phyloP scores from a whole-genome alignment of 2,329 filamentous ascomycete genomes.

The Neodidymelliopsis sp. region DNA sequence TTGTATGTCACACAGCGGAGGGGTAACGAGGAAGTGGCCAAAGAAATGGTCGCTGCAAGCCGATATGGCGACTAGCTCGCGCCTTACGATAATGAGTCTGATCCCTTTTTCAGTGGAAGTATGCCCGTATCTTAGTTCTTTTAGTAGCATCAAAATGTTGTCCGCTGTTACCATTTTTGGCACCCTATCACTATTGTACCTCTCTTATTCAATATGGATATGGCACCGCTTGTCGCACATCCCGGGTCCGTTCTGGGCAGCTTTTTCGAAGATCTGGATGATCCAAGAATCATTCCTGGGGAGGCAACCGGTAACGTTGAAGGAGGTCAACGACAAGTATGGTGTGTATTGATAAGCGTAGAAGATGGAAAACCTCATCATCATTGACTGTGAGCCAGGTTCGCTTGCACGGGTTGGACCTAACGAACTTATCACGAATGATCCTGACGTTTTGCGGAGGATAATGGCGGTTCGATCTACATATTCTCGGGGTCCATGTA shows the following conservation, averaged over 20 bases:
- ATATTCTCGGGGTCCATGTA: conserved; percentile 42
- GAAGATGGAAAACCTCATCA: not conserved
- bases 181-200: not conserved
- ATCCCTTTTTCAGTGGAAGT: not conserved
- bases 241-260: conserved; percentile 23
- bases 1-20: too few species aligned
- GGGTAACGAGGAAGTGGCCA: too few species aligned
- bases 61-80: too few species aligned
- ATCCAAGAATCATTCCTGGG: conserved; percentile 14
- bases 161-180: not conserved
- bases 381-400: not conserved
- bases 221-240: conserved; percentile 27
- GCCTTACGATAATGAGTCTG: too few species aligned
- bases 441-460: conserved; percentile 55
- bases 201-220: not conserved
- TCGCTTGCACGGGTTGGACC: conserved; percentile 49
- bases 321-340: conserved; percentile 14
- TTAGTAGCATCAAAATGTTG: not conserved
- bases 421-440: conserved; percentile 56
- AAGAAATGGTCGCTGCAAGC: too few species aligned
- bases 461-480: conserved; percentile 52
- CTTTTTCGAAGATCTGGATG: conserved; percentile 21
- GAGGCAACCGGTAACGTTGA: conserved; percentile 9
- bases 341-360: conserved; percentile 5
- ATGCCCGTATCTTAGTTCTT: too few species aligned